Evolutionary conservation across 176 grass and related monocot species (phyloP).

Genomic region (Phyllostachys edulis): DNA sequence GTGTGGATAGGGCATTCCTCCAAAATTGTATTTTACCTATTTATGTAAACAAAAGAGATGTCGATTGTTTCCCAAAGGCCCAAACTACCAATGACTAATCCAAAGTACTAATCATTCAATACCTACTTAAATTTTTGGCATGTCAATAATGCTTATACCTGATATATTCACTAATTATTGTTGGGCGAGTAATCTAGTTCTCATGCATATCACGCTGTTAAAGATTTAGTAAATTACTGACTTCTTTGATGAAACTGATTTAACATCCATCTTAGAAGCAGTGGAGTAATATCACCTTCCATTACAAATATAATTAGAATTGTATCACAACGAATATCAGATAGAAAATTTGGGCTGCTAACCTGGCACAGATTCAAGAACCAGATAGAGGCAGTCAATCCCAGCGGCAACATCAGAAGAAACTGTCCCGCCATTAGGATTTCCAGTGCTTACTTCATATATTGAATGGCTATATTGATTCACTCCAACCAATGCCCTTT

Average conservation of each 20-base stretch:
- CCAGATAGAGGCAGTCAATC: constrained; percentile 69
- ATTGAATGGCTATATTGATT: constrained; percentile 59
- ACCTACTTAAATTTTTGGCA: background rate
- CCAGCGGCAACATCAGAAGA: constrained; percentile 75
- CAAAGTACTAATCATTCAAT: background rate
- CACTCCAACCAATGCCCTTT: constrained; percentile 85
- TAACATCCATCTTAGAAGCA: background rate
- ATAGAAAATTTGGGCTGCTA: constrained; percentile 23
- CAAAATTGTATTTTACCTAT: background rate
- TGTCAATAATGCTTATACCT: background rate
- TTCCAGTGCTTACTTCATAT: constrained; percentile 71
- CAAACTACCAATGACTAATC: background rate
- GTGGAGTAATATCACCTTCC: background rate
- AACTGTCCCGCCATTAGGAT: constrained; percentile 61
- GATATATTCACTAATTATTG: constrained; percentile 2
- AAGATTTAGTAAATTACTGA: background rate
- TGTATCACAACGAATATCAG: background rate
- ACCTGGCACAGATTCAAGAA: constrained; percentile 91
- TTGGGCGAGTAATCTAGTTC: background rate
- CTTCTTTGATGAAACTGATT: background rate
- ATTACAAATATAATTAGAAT: constrained; percentile 5
- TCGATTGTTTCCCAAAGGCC: background rate
- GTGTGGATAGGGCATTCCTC: background rate
- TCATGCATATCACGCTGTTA: background rate
- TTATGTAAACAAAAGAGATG: background rate